Conservation (phyloP, 164 flowering plant species). For the Nymphaea colorata region DNA sequence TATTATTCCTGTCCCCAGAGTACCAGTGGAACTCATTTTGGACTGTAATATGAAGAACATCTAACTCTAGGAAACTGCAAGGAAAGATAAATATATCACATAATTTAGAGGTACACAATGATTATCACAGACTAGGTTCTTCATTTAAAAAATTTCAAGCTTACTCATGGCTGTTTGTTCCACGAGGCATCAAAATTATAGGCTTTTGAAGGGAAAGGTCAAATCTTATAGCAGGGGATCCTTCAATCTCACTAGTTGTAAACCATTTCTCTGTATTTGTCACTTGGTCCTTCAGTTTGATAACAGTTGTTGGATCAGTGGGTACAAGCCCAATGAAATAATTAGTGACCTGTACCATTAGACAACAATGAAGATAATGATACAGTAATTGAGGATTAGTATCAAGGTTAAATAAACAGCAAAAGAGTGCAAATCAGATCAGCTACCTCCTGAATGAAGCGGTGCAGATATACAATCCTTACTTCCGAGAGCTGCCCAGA, state of each 20-base stretch:
- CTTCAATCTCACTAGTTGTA: slow-evolving; percentile 74
- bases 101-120: too few species aligned
- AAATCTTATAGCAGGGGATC: slow-evolving; percentile 89
- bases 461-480: slow-evolving; percentile 78
- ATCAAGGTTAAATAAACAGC: neutral
- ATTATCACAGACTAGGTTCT: too few species aligned
- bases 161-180: slow-evolving; percentile 82
- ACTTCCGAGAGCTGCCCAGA: slow-evolving; percentile 92
- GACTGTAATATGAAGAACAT: slow-evolving; percentile 85
- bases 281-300: slow-evolving; percentile 69
- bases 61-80: slow-evolving; percentile 84
- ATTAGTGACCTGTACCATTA: slow-evolving; percentile 42
- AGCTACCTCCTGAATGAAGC: slow-evolving; percentile 90
- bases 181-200: slow-evolving; percentile 82
- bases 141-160: slow-evolving; percentile 6
- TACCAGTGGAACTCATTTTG: slow-evolving; percentile 78
- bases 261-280: slow-evolving; percentile 91
- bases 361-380: too few species aligned
- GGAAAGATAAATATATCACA: slow-evolving; percentile 4
- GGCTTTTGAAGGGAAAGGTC: slow-evolving; percentile 84
- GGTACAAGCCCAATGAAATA: slow-evolving; percentile 93
- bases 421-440: slow-evolving; percentile 1
- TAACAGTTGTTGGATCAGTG: slow-evolving; percentile 35
- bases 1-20: slow-evolving; percentile 52
- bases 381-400: slow-evolving; percentile 7